Base-by-base conservation (phyloP, 2,329 filamentous ascomycete genomes). In the Cytospora leucostoma region DNA sequence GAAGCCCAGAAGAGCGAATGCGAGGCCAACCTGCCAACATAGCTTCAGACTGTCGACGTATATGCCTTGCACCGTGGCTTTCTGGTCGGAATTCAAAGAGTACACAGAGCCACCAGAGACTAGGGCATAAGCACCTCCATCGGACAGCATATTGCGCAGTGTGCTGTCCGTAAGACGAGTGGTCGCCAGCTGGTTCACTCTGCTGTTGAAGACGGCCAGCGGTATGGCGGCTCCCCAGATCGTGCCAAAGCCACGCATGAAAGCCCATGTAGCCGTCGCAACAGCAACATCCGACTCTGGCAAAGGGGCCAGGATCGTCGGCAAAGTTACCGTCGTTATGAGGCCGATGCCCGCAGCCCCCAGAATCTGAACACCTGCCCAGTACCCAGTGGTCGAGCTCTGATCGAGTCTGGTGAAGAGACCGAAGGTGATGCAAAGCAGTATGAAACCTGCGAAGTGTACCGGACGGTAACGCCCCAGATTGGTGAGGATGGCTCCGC, bases 381-480 rank as follows among this genome's bases (percentile, higher is more conserved):
- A 81, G 6, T 67, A 69, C 0, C 61, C 71, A 0, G 71, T 71
- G 0, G 71, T 67, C 0, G 74, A 74, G 4, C 69, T 65, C 1
- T 66, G 38, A 13, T 72, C 69, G n/a, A 78, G 71, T 1, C 76
- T 47, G 8, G 74, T 73, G 33, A 77, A 74, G 2, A 79, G 68
- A 0, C 78, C 76, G 2, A 75, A 62, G 0, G 74, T 75, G 6
- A 78, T 37, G 0, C 72, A 68, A 50, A 73, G 72, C 13, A 80
- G 62, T 4, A 67, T 51, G 64, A 71, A 75, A 13, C 69, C 73
- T 0, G 55, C 61, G 4, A 67, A 27, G 38, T 74, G 73, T 54
- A 75, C 65, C 15, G 74, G 70, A 1, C 72, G 77, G 70, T 85
- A 87, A 49, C 77, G 76, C 15, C 85, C 85, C 2, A 69, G 67